These are phyloP conservation scores for Exsudoporus frostii DNA, from an alignment of 768 basidiomycete species.

Conservation along the genomic window DNA sequence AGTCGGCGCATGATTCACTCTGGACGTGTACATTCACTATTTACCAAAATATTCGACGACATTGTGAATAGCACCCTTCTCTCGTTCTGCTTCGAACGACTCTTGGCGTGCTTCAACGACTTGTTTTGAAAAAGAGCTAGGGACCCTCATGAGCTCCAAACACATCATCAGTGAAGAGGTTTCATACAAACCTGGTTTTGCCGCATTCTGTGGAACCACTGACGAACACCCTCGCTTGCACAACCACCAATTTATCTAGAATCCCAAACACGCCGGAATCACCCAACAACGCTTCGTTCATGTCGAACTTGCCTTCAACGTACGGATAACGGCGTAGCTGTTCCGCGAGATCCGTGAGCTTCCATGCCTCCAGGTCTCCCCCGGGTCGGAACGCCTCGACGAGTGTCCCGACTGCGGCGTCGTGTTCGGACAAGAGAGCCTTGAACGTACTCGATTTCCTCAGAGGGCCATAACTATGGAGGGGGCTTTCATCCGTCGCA, in stretches of 20 bases:
- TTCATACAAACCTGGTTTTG: slow-evolving; percentile 39
- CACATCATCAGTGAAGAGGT: background rate
- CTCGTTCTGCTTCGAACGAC: slow-evolving; percentile 11
- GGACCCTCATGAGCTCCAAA: background rate
- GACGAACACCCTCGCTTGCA: slow-evolving; percentile 47
- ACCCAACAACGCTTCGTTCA: slow-evolving; percentile 33
- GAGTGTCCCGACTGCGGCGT: slow-evolving; percentile 44
- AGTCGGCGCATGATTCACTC: background rate
- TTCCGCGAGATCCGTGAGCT: slow-evolving; percentile 42
- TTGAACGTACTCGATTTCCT: slow-evolving; percentile 48
- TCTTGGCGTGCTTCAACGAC: slow-evolving; percentile 43
- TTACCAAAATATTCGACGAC: slow-evolving; percentile 46
- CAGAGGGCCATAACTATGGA: background rate
- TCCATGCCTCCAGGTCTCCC: slow-evolving; percentile 40
- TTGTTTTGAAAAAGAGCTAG: slow-evolving; percentile 53
- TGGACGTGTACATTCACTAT: slow-evolving; percentile 2
- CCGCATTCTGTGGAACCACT: slow-evolving; percentile 48
- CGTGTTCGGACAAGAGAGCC: slow-evolving; percentile 39
- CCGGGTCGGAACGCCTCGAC: slow-evolving; percentile 40
- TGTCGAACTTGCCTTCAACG: slow-evolving; percentile 18
- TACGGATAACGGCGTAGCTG: slow-evolving; percentile 27
- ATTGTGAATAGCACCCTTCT: slow-evolving; percentile 30
- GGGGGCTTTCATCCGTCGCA: background rate
- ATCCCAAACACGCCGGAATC: slow-evolving; percentile 55
- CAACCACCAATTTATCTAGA: slow-evolving; percentile 54